Conservation (phyloP, 2,329 filamentous ascomycete genomes). For the Cladosporium oxysporum region DNA sequence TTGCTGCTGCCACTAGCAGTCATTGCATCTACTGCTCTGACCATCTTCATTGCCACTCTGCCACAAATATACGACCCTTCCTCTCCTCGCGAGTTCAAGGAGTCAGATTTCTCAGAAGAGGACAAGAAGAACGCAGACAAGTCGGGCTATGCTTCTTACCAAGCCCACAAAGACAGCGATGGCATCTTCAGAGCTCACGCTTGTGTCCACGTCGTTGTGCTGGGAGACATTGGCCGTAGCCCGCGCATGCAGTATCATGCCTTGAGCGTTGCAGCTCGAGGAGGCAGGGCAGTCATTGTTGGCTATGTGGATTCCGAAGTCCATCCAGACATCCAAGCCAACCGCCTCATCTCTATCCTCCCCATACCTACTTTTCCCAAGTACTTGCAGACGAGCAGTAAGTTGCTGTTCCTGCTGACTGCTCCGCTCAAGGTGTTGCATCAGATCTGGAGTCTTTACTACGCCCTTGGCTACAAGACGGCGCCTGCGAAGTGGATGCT, state of each 20-base stretch:
- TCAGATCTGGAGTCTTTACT: conserved; percentile 73
- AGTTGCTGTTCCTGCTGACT: conserved; percentile 72
- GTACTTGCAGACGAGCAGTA: conserved; percentile 66
- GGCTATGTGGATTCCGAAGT: conserved; percentile 85
- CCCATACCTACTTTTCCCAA: conserved; percentile 68
- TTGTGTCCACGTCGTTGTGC: conserved; percentile 79
- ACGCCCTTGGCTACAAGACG: conserved; percentile 71
- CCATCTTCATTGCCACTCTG: conserved; percentile 53
- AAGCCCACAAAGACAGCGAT: conserved; percentile 23
- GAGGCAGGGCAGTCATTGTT: conserved; percentile 78
- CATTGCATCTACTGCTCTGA: conserved; percentile 49
- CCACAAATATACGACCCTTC: conserved; percentile 55
- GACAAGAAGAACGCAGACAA: conserved; percentile 30
- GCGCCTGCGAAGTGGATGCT: conserved; percentile 81
- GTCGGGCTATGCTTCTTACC: conserved; percentile 37
- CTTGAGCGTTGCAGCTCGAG: conserved; percentile 81
- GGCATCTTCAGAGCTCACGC: conserved; percentile 42
- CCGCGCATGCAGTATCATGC: conserved; percentile 99
- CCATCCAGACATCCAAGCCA: conserved; percentile 72
- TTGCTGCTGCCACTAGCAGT: conserved; percentile 44
- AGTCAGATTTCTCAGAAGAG: conserved; percentile 33
- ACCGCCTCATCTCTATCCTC: conserved; percentile 69
- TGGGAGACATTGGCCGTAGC: conserved; percentile 93
- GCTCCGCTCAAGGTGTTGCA: conserved; percentile 84
- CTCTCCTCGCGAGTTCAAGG: conserved; percentile 28